Evolutionary conservation across 2,329 filamentous ascomycete species (phyloP).

Genomic region (Teratosphaeria zuluensis): DNA sequence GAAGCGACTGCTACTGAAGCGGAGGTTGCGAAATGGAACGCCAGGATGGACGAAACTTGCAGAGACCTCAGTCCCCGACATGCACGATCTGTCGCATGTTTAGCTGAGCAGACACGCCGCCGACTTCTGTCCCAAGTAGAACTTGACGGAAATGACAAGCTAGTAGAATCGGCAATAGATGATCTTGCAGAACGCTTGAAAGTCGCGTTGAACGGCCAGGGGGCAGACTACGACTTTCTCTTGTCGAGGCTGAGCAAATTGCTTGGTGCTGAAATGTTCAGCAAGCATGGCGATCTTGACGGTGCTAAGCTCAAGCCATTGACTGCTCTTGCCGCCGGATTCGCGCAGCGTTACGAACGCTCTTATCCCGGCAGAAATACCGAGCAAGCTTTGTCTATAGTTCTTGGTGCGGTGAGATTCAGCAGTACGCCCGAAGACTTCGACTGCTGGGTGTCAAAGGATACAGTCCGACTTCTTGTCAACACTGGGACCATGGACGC

Average conservation of each 20-base stretch:
- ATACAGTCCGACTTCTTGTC: constrained; percentile 54
- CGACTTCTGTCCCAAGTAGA: neutral
- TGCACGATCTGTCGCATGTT: neutral
- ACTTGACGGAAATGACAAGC: neutral
- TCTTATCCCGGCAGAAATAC: constrained; percentile 13
- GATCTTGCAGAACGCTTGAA: neutral
- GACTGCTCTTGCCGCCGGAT: constrained; percentile 11
- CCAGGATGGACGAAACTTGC: neutral
- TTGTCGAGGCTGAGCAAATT: neutral
- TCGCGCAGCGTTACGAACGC: constrained; percentile 19
- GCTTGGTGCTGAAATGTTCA: neutral
- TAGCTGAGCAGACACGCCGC: neutral
- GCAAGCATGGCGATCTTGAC: neutral
- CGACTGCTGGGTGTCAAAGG: constrained; percentile 34
- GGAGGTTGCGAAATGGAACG: neutral
- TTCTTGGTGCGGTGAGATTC: constrained; percentile 10
- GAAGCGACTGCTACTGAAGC: neutral
- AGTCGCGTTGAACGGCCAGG: constrained; percentile 11
- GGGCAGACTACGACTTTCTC: constrained; percentile 18
- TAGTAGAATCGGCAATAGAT: neutral
- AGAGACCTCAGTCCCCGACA: neutral
- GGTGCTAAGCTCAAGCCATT: neutral
- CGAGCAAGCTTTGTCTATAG: constrained; percentile 9
- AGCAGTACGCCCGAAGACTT: constrained; percentile 13
- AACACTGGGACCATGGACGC: constrained; percentile 47